Base-by-base conservation (phyloP, 345 rosid genomes). In the Cardiospermum halicacabum region DNA sequence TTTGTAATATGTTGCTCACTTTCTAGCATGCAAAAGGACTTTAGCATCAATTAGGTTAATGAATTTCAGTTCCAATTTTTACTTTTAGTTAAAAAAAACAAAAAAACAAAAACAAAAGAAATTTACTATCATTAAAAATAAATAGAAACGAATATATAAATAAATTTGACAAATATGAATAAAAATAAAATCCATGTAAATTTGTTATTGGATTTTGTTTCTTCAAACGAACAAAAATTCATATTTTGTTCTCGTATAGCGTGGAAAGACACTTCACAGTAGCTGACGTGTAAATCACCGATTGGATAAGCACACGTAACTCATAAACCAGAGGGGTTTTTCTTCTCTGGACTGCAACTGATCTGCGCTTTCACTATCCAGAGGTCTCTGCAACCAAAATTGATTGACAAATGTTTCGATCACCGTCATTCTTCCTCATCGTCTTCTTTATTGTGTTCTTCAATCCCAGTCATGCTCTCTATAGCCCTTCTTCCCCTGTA, bases 401-500 rank as follows among this genome's bases (percentile, higher is more conserved):
- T 39, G 74, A 64, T 9, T 25, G 45, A n/a, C 65, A 75, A 60
- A 81, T 81, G 84, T 40, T 12, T 45, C 70, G 73, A 78, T 72
- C 72, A 55, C 58, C 69, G 37, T 71, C 79, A 7, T 48, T 75
- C 25, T 43, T 74, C 59, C 61, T 78, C 26, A 34, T 74, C 56
- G 63, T 77, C 13, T 57, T 71, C 21, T 39, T 65, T 27, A 28
- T 56, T 1, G 67, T 65, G 19, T 56, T 66, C 43, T 68, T 80
- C 68, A 56, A 62, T 32, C 25, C 68, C 45, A 70, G 82, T 28
- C 58, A 72, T 34, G 98, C 92, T 31, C 78, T 93, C 40, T 93
- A 90, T 58, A 91, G 84, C n/a, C 74, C 99, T n/a, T 95, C 99
- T 2, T 91, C 99, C 4, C 96, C 97, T 5, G 99, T 94, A 18